Base-by-base conservation (phyloP, 257 asterid species). In the Leonotis leonurus region DNA sequence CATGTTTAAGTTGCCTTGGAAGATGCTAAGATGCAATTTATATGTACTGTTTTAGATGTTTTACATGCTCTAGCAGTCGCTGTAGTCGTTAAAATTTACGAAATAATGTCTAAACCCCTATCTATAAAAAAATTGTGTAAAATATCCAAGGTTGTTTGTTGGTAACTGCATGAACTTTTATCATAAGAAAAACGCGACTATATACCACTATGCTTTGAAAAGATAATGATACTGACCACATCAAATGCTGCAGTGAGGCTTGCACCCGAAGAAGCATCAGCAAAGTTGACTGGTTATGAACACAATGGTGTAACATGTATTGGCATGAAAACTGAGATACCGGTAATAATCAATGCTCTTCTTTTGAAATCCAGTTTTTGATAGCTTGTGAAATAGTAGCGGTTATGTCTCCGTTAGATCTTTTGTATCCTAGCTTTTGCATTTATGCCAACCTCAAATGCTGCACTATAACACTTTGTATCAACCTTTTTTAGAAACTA, bases 281-380 rank as follows among this genome's bases (percentile, higher is more conserved):
- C 26, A 39, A 73, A 68, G 67, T 72, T 92, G 85, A 92, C 96
- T 32, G 96, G 97, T 53, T 85, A 80, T 72, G 86, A 57, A 59
- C 95, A 78, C 85, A 85, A 87, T 70, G 95, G 76, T 44, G 95
- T 89, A 54, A 85, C 97, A 72, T 93, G 97, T 70, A 70, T 93
- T 56, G 97, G 94, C 81, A 85, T 87, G 96, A 78, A 79, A 75
- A 85, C 99, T 18, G 86, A 93, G 62, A 85, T 87, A 62, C 95
- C 94, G 77, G 97, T 92, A 86, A 70, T 41, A 35, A 32, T 69
- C 30, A 60, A 36, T 48, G 39, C 48, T 50, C 37, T 39, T 39
- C 60, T 56, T 8, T 62, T 43, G 37, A 24, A 64, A 51, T 70
- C 64, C 30, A 50, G 36, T n/a, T 49, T 67, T 32, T 25, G 14